Evolutionary conservation across 495 filamentous ascomycete species (phyloP).

Genomic region (Wilcoxina mikolae): DNA sequence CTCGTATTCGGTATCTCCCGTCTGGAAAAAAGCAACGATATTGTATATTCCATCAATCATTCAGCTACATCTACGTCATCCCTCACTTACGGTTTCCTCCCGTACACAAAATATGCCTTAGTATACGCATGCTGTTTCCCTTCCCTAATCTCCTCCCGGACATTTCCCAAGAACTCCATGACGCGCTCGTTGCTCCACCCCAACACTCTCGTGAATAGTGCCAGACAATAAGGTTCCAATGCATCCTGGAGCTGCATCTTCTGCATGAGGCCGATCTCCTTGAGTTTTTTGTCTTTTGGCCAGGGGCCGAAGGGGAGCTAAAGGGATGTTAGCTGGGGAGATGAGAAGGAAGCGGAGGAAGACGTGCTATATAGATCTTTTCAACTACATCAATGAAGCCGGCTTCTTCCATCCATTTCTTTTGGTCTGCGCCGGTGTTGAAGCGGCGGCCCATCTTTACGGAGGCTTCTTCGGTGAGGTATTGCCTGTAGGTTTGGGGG

Average conservation of each 20-base stretch:
- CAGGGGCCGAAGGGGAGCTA: conserved; percentile 16
- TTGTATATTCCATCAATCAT: no score
- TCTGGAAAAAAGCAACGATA: no score
- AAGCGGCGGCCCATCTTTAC: not conserved
- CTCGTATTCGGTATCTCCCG: no score
- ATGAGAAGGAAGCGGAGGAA: not conserved
- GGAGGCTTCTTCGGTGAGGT: not conserved
- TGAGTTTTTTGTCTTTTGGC: conserved; percentile 22
- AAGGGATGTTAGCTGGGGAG: not conserved
- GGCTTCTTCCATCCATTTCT: not conserved
- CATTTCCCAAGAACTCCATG: conserved; percentile 26
- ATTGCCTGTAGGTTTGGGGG: not conserved
- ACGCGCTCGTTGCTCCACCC: conserved; percentile 28
- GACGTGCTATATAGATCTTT: not conserved
- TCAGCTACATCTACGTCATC: no score
- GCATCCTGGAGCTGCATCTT: not conserved
- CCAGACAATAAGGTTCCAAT: conserved; percentile 29
- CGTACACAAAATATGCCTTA: conserved; percentile 1
- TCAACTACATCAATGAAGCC: not conserved
- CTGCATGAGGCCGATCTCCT: conserved; percentile 13
- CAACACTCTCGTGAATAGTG: conserved; percentile 30
- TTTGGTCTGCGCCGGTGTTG: not conserved
- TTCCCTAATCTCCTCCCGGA: conserved; percentile 13
- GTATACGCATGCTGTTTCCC: conserved; percentile 1
- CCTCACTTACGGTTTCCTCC: conserved; percentile 12